A percentile compares a stretch with the other conserved stretches of the same genome.
These are phyloP conservation scores for Solanum rostratum DNA, from an alignment of 257 asterid species.

Conservation along the genomic window DNA sequence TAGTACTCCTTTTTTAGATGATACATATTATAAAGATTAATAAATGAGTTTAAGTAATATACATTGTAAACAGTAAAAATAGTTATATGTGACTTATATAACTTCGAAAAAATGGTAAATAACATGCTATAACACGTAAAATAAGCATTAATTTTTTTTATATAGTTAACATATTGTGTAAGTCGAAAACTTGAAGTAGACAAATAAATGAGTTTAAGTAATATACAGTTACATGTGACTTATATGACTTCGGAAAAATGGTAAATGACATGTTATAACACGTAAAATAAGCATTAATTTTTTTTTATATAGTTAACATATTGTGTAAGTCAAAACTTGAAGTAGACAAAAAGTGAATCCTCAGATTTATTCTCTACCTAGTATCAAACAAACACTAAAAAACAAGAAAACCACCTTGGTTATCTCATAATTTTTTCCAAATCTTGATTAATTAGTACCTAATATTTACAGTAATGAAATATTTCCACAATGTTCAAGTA, in stretches of 20 bases:
- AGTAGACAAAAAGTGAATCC: not conserved
- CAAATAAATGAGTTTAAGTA: no score
- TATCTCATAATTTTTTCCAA: not conserved
- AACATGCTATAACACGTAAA: no score
- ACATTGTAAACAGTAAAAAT: no score
- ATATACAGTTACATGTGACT: not conserved
- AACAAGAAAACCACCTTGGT: not conserved
- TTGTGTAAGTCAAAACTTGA: not conserved
- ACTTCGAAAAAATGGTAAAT: no score
- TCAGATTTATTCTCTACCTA: not conserved
- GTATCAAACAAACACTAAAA: not conserved
- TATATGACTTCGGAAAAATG: not conserved
- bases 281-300: not conserved
- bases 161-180: no score
- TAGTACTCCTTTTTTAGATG: no score
- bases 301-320: not conserved
- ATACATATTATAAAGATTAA: no score
- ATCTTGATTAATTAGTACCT: not conserved
- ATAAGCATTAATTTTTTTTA: no score
- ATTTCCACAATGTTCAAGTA: no score
- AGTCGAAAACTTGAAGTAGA: no score
- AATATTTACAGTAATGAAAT: not conserved
- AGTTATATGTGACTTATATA: no score
- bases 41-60: no score
- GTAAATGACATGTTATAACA: not conserved